These are phyloP conservation scores for Pleurotus ostreatus DNA, from an alignment of 768 basidiomycete species.

Conservation along the genomic window DNA sequence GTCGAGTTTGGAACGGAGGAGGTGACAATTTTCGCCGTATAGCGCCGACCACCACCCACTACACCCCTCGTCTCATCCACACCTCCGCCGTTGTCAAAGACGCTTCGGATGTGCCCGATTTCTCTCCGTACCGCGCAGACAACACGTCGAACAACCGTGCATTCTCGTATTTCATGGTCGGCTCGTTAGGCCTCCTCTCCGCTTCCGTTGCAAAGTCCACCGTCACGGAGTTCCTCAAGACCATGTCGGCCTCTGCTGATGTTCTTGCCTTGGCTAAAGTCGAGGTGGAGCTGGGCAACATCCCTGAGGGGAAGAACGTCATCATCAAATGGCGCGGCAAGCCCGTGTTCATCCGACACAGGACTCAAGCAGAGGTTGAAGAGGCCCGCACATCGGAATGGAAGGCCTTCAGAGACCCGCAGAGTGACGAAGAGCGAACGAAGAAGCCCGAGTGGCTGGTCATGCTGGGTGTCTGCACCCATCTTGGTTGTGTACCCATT, in stretches of 20 bases:
- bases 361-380: slow-evolving; percentile 85
- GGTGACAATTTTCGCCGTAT: slow-evolving; percentile 7
- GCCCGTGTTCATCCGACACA: slow-evolving; percentile 98
- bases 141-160: slow-evolving; percentile 67
- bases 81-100: slow-evolving; percentile 67
- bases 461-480: slow-evolving; percentile 93
- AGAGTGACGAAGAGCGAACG: slow-evolving; percentile 82
- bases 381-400: slow-evolving; percentile 85
- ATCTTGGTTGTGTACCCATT: slow-evolving; percentile 97
- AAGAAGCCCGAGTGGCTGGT: slow-evolving; percentile 97
- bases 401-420: slow-evolving; percentile 88
- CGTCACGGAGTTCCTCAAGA: slow-evolving; percentile 89
- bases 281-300: slow-evolving; percentile 83
- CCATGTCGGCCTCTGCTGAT: slow-evolving; percentile 96
- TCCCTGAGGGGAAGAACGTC: slow-evolving; percentile 97
- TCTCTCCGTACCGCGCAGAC: slow-evolving; percentile 72
- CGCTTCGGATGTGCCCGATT: slow-evolving; percentile 86
- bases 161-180: slow-evolving; percentile 87
- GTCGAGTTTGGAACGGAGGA: background rate
- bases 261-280: slow-evolving; percentile 98
- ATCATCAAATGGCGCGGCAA: slow-evolving; percentile 99
- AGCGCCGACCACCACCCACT: slow-evolving; percentile 52
- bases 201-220: slow-evolving; percentile 93
- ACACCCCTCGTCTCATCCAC: slow-evolving; percentile 72
- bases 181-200: slow-evolving; percentile 87